Conservation (phyloP, 345 rosid genomes). For the Syzygium grande region DNA sequence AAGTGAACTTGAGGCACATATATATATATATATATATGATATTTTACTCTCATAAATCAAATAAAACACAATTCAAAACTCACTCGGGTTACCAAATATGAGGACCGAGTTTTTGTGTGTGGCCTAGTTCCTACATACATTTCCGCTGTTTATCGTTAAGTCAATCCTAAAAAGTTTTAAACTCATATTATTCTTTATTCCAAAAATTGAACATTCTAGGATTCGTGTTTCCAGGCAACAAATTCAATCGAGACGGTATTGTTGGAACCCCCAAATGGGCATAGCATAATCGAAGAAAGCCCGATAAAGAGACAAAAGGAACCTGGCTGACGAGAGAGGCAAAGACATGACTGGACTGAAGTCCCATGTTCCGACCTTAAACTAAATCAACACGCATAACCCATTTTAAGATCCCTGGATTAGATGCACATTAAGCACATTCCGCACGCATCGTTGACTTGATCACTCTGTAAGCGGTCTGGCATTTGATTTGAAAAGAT, state of each 20-base stretch:
- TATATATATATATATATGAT: neutral
- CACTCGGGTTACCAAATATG: neutral
- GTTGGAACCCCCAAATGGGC: neutral
- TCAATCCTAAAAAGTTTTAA: neutral
- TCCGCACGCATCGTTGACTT: neutral
- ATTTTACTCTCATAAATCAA: neutral
- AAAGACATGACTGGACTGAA: neutral
- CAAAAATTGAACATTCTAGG: neutral
- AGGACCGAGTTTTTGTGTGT: neutral
- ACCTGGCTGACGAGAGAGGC: neutral
- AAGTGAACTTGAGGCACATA: neutral
- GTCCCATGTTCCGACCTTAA: neutral
- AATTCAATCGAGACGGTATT: neutral
- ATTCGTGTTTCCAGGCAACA: neutral
- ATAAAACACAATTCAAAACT: neutral
- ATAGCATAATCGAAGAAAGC: neutral
- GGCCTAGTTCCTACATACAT: neutral
- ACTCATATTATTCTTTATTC: neutral
- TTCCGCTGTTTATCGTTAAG: neutral
- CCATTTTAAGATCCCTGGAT: neutral
- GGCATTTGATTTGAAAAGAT: neutral
- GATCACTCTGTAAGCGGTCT: neutral
- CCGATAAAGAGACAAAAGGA: neutral
- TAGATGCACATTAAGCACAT: neutral
- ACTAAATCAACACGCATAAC: neutral